Conservation (phyloP, 192 early-diverging fungal genomes). For the Coemansia sp. region DNA sequence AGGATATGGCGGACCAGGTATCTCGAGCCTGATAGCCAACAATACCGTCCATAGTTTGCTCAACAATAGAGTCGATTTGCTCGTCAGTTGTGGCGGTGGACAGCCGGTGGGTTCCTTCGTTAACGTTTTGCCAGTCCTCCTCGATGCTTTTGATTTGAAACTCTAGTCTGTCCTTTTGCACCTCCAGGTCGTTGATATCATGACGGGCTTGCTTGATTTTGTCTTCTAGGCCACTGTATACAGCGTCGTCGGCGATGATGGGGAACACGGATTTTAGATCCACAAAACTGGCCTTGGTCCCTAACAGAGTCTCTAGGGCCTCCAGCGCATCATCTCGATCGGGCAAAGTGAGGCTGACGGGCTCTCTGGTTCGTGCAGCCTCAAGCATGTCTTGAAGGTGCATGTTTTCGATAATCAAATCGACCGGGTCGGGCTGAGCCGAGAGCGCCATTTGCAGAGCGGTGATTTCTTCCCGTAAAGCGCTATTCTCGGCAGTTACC, state of each 20-base stretch:
- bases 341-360: slow-evolving; percentile 3
- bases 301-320: slow-evolving; percentile 21
- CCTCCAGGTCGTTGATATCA: slow-evolving; percentile 38
- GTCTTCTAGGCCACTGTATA: slow-evolving; percentile 33
- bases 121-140: slow-evolving; percentile 48
- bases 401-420: slow-evolving; percentile 42
- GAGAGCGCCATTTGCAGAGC: slow-evolving; percentile 28
- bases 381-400: slow-evolving; percentile 39
- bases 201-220: slow-evolving; percentile 33
- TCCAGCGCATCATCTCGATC: slow-evolving; percentile 14
- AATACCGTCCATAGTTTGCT: slow-evolving; percentile 37
- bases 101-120: slow-evolving; percentile 27
- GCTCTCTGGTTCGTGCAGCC: neutral
- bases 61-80: slow-evolving; percentile 12
- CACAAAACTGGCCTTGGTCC: slow-evolving; percentile 6
- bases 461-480: slow-evolving; percentile 43
- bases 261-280: slow-evolving; percentile 25
- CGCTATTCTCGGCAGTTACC: slow-evolving; percentile 34
- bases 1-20: slow-evolving; percentile 31
- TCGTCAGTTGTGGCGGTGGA: slow-evolving; percentile 8
- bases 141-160: slow-evolving; percentile 50
- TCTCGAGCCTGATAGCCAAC: slow-evolving; percentile 45
- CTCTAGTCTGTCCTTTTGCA: slow-evolving; percentile 44
- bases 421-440: slow-evolving; percentile 36
- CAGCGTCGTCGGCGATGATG: slow-evolving; percentile 43